phyloP scores from a whole-genome alignment of 1,139 yeast species.

The Geotrichum europaeum region DNA sequence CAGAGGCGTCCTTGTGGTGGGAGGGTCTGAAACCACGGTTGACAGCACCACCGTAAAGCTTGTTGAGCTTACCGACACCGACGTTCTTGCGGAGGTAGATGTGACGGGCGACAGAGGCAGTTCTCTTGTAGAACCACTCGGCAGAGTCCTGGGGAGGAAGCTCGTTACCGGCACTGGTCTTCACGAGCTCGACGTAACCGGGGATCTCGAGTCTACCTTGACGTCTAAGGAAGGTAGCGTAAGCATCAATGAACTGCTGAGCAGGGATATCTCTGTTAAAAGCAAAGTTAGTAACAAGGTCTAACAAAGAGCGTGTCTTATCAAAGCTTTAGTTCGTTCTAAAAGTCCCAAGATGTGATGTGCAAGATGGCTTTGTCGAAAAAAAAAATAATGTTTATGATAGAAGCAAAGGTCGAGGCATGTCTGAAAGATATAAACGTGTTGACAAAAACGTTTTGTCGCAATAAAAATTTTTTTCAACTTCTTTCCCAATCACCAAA shows the following conservation, averaged over 20 bases:
- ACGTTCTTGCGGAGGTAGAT: conserved; percentile 98
- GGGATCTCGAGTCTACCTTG: conserved; percentile 99
- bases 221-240: conserved; percentile 99
- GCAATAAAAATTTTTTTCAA: not conserved
- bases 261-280: conserved; percentile 86
- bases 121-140: conserved; percentile 99
- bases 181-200: conserved; percentile 99
- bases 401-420: not conserved
- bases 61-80: conserved; percentile 99
- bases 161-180: conserved; percentile 98
- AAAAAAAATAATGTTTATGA: not conserved
- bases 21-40: conserved; percentile 99
- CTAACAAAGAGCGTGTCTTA: not conserved
- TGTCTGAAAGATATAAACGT: not conserved
- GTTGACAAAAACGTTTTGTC: not conserved
- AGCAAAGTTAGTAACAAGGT: conserved; percentile 9
- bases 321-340: not conserved
- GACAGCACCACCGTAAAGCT: conserved; percentile 97
- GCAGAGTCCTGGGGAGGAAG: conserved; percentile 99
- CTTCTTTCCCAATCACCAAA: not conserved
- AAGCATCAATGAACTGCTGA: conserved; percentile 98
- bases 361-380: not conserved
- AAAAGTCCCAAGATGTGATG: not conserved
- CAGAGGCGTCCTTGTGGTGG: conserved; percentile 98
- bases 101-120: conserved; percentile 99